These are phyloP conservation scores for Tylopilus sp. DNA, from an alignment of 768 basidiomycete species.

Conservation along the genomic window DNA sequence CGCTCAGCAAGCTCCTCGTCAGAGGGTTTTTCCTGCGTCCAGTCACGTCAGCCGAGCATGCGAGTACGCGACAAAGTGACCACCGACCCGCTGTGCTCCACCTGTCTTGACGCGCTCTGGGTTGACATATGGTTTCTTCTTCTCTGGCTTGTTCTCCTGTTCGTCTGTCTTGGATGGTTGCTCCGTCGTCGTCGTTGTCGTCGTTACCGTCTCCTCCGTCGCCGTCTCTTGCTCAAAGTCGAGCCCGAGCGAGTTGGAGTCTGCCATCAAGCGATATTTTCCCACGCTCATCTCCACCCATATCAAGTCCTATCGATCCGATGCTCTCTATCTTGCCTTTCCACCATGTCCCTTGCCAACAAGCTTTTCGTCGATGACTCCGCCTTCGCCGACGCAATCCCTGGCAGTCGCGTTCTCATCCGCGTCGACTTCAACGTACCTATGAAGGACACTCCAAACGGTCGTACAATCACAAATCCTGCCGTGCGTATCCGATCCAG, in stretches of 20 bases:
- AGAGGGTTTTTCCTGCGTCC: constrained; percentile 60
- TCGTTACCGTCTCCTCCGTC: constrained; percentile 6
- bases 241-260: constrained; percentile 67
- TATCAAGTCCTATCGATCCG: constrained; percentile 1
- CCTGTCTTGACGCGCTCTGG: constrained; percentile 83
- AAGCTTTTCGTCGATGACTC: constrained; percentile 93
- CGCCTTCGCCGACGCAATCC: constrained; percentile 49
- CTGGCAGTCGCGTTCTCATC: constrained; percentile 85
- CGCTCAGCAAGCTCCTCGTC: constrained; percentile 65
- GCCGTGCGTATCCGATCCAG: constrained; percentile 58
- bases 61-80: not conserved
- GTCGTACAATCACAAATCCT: constrained; percentile 93
- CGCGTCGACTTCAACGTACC: constrained; percentile 97
- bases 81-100: constrained; percentile 61
- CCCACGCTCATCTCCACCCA: constrained; percentile 23
- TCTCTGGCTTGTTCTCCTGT: constrained; percentile 37
- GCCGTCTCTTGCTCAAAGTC: constrained; percentile 48
- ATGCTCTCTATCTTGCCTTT: constrained; percentile 5
- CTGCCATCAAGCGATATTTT: constrained; percentile 34
- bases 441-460: constrained; percentile 65
- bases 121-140: constrained; percentile 76
- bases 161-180: constrained; percentile 1
- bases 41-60: constrained; percentile 11
- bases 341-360: constrained; percentile 87
- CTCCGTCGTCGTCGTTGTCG: constrained; percentile 6